phyloP scores from a whole-genome alignment of 1,284 basidiomycete species.

The Papiliotrema laurentii region DNA sequence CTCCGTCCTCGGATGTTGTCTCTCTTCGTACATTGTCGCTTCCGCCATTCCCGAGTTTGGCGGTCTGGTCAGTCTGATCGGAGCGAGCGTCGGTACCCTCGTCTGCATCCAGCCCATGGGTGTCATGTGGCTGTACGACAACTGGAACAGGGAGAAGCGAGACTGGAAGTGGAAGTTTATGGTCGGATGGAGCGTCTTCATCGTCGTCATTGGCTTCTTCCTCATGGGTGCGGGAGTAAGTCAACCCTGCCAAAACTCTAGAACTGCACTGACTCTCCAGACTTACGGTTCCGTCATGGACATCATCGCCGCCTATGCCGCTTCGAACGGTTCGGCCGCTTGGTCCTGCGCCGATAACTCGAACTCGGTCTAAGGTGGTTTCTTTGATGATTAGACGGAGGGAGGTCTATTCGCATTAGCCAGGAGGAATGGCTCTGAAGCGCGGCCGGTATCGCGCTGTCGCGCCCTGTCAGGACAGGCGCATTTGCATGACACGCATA shows the following conservation, averaged over 20 bases:
- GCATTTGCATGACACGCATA: too few relatives aligned
- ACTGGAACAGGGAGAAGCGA: conserved; percentile 13
- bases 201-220: conserved; percentile 26
- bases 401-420: too few relatives aligned
- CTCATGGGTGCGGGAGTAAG: conserved; percentile 22
- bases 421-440: too few relatives aligned
- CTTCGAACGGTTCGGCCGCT: conserved; percentile 18
- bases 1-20: conserved; percentile 6
- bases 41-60: conserved; percentile 18
- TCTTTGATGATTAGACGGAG: too few relatives aligned
- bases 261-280: conserved; percentile 9
- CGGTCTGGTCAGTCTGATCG: conserved; percentile 19
- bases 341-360: conserved; percentile 40
- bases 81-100: conserved; percentile 19
- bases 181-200: conserved; percentile 17
- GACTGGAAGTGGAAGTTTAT: conserved; percentile 14
- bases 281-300: conserved; percentile 34
- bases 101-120: conserved; percentile 4
- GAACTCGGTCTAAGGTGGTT: too few relatives aligned
- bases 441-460: too few relatives aligned
- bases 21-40: conserved; percentile 14
- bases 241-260: background rate
- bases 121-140: conserved; percentile 28
- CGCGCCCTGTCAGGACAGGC: too few relatives aligned
- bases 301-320: conserved; percentile 24